phyloP scores from a whole-genome alignment of 306 rosid genomes.

The Glycine latifolia region DNA sequence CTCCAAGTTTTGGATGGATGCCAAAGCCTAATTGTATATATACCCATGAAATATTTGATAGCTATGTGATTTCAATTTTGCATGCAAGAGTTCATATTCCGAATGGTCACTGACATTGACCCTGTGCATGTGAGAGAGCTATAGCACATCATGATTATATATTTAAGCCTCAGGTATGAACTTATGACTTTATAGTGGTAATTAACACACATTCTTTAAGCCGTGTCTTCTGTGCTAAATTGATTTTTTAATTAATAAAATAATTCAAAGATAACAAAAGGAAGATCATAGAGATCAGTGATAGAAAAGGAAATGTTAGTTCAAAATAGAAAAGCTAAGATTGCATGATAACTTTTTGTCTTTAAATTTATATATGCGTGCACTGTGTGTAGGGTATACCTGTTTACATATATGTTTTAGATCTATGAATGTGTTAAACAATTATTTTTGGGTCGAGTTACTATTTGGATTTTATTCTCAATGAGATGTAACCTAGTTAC shows the following conservation, averaged over 20 bases:
- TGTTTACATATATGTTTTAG: not conserved
- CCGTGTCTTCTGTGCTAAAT: slow-evolving; percentile 11
- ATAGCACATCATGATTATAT: not conserved
- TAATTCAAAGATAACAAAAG: not conserved
- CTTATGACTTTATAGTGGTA: slow-evolving; percentile 39
- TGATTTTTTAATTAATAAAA: slow-evolving; percentile 10
- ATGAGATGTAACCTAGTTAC: not conserved
- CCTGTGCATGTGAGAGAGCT: slow-evolving; percentile 15
- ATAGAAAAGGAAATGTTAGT: not conserved
- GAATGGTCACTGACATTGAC: slow-evolving; percentile 38
- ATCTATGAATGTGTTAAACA: not conserved
- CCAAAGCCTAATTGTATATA: slow-evolving; percentile 27
- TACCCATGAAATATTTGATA: slow-evolving; percentile 23
- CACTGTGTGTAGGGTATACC: slow-evolving; percentile 16
- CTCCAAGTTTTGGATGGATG: slow-evolving; percentile 15
- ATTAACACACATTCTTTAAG: not conserved
- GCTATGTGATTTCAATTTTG: slow-evolving; percentile 20
- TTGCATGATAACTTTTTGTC: slow-evolving; percentile 26
- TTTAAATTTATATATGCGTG: slow-evolving; percentile 3
- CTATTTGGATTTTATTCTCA: not conserved
- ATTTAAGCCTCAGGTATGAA: slow-evolving; percentile 42
- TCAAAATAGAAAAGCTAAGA: slow-evolving; percentile 29
- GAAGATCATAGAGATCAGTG: not conserved
- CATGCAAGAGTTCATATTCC: slow-evolving; percentile 41
- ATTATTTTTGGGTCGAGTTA: not conserved